Percentiles rank a stretch among this genome's conserved stretches.
Conservation (phyloP, 2,329 filamentous ascomycete species). For the Purpureocillium takamizusanense region DNA sequence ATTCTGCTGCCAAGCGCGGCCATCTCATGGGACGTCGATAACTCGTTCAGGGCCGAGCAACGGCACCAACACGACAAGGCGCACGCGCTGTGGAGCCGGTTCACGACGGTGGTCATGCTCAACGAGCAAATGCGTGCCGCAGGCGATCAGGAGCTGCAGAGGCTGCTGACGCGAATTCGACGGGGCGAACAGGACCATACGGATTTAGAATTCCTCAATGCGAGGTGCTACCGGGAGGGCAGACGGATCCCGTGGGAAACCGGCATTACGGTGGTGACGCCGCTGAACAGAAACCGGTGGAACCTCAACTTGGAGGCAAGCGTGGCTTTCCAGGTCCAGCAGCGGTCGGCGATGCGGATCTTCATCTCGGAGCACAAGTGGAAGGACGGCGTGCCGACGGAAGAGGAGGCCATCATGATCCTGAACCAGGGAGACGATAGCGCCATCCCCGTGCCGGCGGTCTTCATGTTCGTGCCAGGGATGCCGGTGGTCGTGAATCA, state of each 20-base stretch:
- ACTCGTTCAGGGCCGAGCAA: constrained; percentile 1
- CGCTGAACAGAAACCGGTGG: constrained; percentile 6
- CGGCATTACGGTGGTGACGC: constrained; percentile 5
- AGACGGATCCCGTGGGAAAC: constrained; percentile 4
- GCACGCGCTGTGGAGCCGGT: constrained; percentile 4
- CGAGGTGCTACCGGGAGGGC: constrained; percentile 1
- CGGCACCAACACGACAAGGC: constrained; percentile 5
- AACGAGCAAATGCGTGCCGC: constrained; percentile 2
- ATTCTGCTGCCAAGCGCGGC: constrained; percentile 1
- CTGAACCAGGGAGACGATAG: constrained; percentile 2
- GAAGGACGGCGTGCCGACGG: constrained; percentile 1
- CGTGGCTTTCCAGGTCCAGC: constrained; percentile 2
- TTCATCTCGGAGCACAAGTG: constrained; percentile 3
- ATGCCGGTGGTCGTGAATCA: constrained; percentile 1
- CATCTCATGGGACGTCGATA: neutral
- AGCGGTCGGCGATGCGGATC: neutral
- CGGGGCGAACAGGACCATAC: constrained; percentile 1
- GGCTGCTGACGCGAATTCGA: constrained; percentile 2
- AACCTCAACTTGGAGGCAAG: constrained; percentile 7
- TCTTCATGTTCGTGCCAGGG: no score
- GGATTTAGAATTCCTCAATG: constrained; percentile 3
- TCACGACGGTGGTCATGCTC: constrained; percentile 5
- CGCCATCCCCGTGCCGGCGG: no score
- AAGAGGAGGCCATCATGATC: constrained; percentile 1
- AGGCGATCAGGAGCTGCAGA: constrained; percentile 1